Evolutionary conservation across 192 early-diverging fungal genomes (phyloP).

Genomic region (Coemansia sp.): DNA sequence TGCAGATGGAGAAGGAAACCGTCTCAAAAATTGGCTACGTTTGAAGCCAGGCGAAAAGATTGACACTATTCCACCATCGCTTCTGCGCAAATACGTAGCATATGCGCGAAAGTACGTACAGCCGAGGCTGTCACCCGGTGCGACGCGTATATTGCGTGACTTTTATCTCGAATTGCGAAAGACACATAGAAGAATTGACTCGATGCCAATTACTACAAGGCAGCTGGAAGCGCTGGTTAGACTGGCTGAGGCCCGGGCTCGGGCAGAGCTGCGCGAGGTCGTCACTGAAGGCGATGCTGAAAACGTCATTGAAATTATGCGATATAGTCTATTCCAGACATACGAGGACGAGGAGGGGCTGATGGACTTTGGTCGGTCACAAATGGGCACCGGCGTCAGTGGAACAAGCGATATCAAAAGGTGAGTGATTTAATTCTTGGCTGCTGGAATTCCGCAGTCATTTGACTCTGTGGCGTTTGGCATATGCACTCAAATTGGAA

Average conservation of each 20-base stretch:
- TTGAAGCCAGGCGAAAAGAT: slow-evolving; percentile 59
- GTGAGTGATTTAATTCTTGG: slow-evolving; percentile 31
- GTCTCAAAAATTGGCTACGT: slow-evolving; percentile 34
- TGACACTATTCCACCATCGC: slow-evolving; percentile 60
- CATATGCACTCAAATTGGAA: not conserved
- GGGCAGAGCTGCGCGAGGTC: slow-evolving; percentile 71
- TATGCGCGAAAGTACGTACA: slow-evolving; percentile 80
- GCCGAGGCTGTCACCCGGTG: slow-evolving; percentile 63
- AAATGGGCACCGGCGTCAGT: slow-evolving; percentile 60
- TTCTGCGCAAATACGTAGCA: slow-evolving; percentile 83
- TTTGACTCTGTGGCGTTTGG: slow-evolving; percentile 5
- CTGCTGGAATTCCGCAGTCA: slow-evolving; percentile 13
- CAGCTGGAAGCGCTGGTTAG: slow-evolving; percentile 81
- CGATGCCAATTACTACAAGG: slow-evolving; percentile 76
- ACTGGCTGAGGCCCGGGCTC: slow-evolving; percentile 74
- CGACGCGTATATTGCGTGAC: slow-evolving; percentile 60
- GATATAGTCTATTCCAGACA: slow-evolving; percentile 61
- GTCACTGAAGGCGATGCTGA: slow-evolving; percentile 70
- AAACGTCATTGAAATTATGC: slow-evolving; percentile 80
- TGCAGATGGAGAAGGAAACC: slow-evolving; percentile 3
- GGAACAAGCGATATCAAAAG: slow-evolving; percentile 60
- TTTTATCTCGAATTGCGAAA: slow-evolving; percentile 71
- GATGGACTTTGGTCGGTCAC: slow-evolving; percentile 62
- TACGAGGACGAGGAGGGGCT: slow-evolving; percentile 58
- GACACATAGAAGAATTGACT: slow-evolving; percentile 63